phyloP scores from a whole-genome alignment of 2,329 filamentous ascomycete species.

The Trichoderma sp. region DNA sequence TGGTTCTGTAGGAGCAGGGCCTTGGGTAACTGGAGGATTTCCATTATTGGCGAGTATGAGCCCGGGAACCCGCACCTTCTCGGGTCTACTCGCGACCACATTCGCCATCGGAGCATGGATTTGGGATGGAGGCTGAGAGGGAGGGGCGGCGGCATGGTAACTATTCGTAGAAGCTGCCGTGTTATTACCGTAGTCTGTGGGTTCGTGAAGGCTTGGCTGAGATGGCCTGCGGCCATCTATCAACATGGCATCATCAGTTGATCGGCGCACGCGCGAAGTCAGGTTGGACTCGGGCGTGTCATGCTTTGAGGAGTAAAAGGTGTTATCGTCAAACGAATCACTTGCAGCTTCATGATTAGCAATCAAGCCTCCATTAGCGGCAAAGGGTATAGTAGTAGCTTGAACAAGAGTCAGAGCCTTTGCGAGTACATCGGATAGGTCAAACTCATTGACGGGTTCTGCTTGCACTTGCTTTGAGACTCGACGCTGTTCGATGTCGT shows the following conservation, averaged over 20 bases:
- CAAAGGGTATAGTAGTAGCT: conserved; percentile 60
- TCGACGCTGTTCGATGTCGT: conserved; percentile 68
- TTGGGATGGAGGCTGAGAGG: background rate
- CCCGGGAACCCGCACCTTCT: conserved; percentile 32
- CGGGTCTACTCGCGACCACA: conserved; percentile 17
- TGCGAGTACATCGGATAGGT: conserved; percentile 69
- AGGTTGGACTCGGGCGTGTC: conserved; percentile 65
- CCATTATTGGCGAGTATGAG: conserved; percentile 29
- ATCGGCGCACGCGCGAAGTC: conserved; percentile 49
- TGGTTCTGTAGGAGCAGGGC: conserved; percentile 39
- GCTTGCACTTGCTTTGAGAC: conserved; percentile 45
- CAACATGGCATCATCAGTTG: conserved; percentile 35
- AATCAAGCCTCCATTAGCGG: conserved; percentile 52
- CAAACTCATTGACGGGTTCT: conserved; percentile 62
- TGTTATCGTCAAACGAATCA: conserved; percentile 89
- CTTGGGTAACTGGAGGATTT: conserved; percentile 20
- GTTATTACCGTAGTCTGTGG: background rate
- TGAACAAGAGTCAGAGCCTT: conserved; percentile 70
- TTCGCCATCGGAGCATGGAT: conserved; percentile 6
- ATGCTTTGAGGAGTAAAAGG: conserved; percentile 93
- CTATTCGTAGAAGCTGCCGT: background rate
- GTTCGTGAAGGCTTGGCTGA: conserved; percentile 4
- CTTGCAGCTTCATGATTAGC: conserved; percentile 61
- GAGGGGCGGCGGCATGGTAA: background rate
- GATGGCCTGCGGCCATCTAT: conserved; percentile 23